phyloP scores from a whole-genome alignment of 1,284 basidiomycete genomes.

The Pascua guehoae region DNA sequence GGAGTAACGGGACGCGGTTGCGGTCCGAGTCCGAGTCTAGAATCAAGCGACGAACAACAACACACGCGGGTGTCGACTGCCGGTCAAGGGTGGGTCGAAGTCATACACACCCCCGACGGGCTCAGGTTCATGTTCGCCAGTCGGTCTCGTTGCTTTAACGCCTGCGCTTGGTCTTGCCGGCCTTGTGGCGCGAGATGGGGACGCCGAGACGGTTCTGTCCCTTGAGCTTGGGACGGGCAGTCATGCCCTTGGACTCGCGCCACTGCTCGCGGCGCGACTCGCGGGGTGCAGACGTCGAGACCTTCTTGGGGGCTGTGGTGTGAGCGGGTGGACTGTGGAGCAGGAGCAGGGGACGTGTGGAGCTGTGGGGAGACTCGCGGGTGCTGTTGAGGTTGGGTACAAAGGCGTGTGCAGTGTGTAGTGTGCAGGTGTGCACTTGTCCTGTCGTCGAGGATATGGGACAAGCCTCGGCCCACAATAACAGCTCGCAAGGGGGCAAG shows the following conservation, averaged over 20 bases:
- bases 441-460: not conserved
- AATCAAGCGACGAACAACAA: too few relatives aligned
- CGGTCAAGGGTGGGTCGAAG: not conserved
- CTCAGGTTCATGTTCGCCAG: too few relatives aligned
- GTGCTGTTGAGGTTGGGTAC: too few relatives aligned
- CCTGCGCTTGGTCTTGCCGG: constrained; percentile 35
- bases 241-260: constrained; percentile 47
- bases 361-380: not conserved
- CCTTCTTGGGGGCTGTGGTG: constrained; percentile 31
- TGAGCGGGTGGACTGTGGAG: not conserved
- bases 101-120: too few relatives aligned
- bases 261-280: constrained; percentile 46
- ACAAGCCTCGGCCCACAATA: not conserved
- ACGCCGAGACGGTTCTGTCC: constrained; percentile 36
- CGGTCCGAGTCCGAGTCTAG: too few relatives aligned
- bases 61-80: not conserved
- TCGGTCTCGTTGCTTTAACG: constrained; percentile 9
- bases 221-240: constrained; percentile 33
- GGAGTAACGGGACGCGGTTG: not conserved
- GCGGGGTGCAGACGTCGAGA: constrained; percentile 47
- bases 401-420: not conserved
- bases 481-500: not conserved
- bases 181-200: constrained; percentile 32
- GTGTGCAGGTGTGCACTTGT: too few relatives aligned
- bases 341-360: too few relatives aligned